phyloP scores from a whole-genome alignment of 176 grass and related monocot species.

The Ananas comosus region DNA sequence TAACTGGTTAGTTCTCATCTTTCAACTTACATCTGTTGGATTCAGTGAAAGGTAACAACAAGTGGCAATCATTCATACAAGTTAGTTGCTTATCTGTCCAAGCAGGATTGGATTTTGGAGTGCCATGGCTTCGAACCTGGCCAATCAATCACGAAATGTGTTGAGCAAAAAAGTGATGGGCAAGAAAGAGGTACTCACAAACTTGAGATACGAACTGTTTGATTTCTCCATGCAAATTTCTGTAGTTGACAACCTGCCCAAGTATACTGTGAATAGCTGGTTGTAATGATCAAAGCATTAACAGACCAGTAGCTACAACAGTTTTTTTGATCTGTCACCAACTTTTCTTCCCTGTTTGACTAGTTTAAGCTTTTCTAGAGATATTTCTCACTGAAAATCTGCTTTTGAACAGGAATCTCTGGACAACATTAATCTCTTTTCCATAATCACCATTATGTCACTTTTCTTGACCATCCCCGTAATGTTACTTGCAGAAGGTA shows the following conservation, averaged over 20 bases:
- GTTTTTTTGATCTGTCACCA: no score
- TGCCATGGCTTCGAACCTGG: slow-evolving; percentile 78
- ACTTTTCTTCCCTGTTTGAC: neutral
- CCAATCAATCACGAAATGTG: slow-evolving; percentile 69
- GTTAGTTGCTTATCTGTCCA: neutral
- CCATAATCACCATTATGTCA: slow-evolving; percentile 50
- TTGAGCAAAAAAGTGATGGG: slow-evolving; percentile 64
- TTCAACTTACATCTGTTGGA: no score
- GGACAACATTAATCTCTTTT: slow-evolving; percentile 79
- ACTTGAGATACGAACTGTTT: neutral
- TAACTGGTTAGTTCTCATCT: slow-evolving; percentile 45
- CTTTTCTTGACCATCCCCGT: slow-evolving; percentile 58
- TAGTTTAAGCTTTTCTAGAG: neutral
- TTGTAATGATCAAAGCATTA: no score
- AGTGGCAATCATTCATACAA: no score
- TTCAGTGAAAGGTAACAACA: no score
- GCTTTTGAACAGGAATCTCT: slow-evolving; percentile 36
- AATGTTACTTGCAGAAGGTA: slow-evolving; percentile 37
- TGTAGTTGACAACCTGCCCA: neutral
- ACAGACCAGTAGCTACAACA: no score
- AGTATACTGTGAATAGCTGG: neutral
- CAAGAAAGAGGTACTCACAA: slow-evolving; percentile 35
- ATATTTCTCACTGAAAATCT: neutral
- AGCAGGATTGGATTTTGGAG: slow-evolving; percentile 81
- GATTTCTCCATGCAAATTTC: neutral